Evolutionary conservation across 805 yeast species (phyloP).

Genomic region (Dipodascus geniculatus): DNA sequence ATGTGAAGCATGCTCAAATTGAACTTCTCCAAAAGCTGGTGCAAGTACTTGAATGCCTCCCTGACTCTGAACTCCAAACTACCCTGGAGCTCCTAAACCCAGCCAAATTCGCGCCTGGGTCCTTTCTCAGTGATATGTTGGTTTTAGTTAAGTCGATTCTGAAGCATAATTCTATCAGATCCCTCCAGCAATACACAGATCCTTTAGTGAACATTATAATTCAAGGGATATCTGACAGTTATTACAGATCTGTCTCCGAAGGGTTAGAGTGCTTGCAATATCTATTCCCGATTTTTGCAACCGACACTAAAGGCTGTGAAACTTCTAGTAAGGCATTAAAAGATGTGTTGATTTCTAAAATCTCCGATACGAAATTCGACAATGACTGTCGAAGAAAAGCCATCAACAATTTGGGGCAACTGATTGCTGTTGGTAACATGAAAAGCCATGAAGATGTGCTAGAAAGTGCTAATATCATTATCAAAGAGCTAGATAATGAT

Average conservation of each 20-base stretch:
- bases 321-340: background rate
- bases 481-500: conserved; percentile 27
- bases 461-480: conserved; percentile 24
- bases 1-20: conserved; percentile 6
- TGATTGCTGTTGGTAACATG: background rate
- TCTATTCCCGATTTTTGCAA: conserved; percentile 5
- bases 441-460: conserved; percentile 18
- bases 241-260: conserved; percentile 26
- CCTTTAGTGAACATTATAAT: conserved; percentile 21
- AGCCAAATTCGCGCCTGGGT: background rate
- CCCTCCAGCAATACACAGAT: conserved; percentile 6
- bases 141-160: conserved; percentile 9
- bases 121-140: conserved; percentile 9
- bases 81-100: conserved; percentile 5
- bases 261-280: conserved; percentile 26
- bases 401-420: background rate
- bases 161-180: conserved; percentile 3
- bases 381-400: background rate
- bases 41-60: conserved; percentile 5
- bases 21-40: conserved; percentile 7
- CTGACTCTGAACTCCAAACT: conserved; percentile 3
- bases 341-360: background rate
- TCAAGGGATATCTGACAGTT: conserved; percentile 25
- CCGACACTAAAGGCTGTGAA: background rate
- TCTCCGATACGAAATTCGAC: background rate